Conservation (phyloP, 306 rosid genomes). For the Heteromeles arbutifolia region DNA sequence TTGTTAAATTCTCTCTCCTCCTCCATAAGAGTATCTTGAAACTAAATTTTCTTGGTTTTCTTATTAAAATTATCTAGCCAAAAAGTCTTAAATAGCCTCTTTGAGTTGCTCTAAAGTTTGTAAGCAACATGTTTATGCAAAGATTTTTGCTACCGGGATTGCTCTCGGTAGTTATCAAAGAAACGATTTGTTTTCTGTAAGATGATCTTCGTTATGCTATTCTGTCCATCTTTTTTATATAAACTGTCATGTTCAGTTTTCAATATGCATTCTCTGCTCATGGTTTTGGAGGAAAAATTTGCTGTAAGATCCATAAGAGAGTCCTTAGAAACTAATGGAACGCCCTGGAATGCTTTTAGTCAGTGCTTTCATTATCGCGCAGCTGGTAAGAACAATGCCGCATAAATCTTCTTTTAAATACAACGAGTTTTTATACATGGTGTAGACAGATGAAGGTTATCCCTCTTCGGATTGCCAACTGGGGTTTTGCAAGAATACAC, state of each 20-base stretch:
- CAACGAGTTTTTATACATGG: neutral
- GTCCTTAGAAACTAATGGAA: conserved; percentile 55
- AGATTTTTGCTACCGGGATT: conserved; percentile 86
- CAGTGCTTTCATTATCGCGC: conserved; percentile 60
- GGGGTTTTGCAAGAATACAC: conserved; percentile 68
- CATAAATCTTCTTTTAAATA: neutral
- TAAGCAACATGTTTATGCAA: too few species aligned
- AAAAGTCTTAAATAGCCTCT: too few species aligned
- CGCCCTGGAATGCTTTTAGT: conserved; percentile 74
- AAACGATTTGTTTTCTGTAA: conserved; percentile 71
- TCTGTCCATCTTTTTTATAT: neutral
- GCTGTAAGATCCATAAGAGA: conserved; percentile 44
- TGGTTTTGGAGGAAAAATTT: conserved; percentile 51
- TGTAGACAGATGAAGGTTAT: conserved; percentile 8
- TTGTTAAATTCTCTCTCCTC: too few species aligned
- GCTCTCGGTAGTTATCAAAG: conserved; percentile 78
- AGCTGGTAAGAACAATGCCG: conserved; percentile 48
- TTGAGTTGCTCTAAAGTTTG: too few species aligned
- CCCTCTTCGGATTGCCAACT: conserved; percentile 60
- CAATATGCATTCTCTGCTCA: neutral
- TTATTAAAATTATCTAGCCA: too few species aligned
- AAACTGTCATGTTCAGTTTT: neutral
- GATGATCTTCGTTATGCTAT: conserved; percentile 1
- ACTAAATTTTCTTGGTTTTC: too few species aligned
- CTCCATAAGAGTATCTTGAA: too few species aligned